Base-by-base conservation (phyloP, 2,329 filamentous ascomycete species). In the Trichoderma sp. region DNA sequence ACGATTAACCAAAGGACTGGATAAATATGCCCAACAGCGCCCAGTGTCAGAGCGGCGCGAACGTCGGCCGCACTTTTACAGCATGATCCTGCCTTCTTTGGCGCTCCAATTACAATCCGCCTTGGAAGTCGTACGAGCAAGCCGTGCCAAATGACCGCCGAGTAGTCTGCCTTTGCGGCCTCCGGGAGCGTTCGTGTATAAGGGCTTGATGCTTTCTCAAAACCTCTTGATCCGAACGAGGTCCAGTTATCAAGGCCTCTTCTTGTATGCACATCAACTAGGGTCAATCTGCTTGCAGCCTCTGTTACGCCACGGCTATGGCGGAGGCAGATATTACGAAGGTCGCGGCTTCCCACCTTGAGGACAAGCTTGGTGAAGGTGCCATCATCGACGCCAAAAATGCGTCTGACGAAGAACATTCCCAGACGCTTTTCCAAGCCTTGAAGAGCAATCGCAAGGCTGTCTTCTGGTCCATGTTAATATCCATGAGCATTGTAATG, bases 401-500 rank as follows among this genome's bases (percentile, higher is more conserved):
- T 50, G 61, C 61, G 3, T 64, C 61, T 6, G 61, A 64, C 44
- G 61, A 64, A 51, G 61, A 64, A 14, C 61, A 64, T 44, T 50
- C 52, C 4, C 61, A 64, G 14, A 64, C 61, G 12, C 44, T 64
- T 5, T 10, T 54, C 3, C 39, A 62, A 26, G 59, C 75, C 4
- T 66, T 77, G 7, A 67, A 69, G 0, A 67, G 68, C 43, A 75
- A 77, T 67, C 76, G 73, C 17, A 72, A 74, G 71, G 78, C 78
- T 5, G 72, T 79, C 30, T 64, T 73, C 14, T 79, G 77, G 77
- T 76, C 74, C n/a, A 68, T 78, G 6, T 52, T 76, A 6, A 69
- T 79, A 5, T 76, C 76, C 24, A 72, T 73, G 55, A 74, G 75
- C 7, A 75, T 80, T 44, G 73, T 81, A 66, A 81, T 81, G 79